Conservation (phyloP, 1,284 basidiomycete species). For the Ustilago tritici region DNA sequence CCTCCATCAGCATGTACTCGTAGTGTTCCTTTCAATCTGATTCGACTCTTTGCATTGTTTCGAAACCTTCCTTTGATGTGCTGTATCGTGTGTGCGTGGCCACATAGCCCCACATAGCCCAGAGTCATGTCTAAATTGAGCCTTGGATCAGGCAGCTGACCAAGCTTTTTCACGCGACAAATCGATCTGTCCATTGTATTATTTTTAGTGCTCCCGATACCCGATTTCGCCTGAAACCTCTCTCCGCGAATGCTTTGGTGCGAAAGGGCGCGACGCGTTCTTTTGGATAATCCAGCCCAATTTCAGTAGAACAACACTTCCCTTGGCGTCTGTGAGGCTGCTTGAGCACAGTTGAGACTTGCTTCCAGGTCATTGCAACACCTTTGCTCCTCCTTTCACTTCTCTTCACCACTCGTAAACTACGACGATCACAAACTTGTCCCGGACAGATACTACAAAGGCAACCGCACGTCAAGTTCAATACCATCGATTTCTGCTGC, state of each 20-base stretch:
- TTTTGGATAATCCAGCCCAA: not conserved
- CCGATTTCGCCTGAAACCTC: not conserved
- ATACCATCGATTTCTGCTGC: not conserved
- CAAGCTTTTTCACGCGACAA: no score
- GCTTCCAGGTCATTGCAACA: not conserved
- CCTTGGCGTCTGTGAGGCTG: not conserved
- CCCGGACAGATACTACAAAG: not conserved
- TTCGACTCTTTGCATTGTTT: slow-evolving; percentile 37
- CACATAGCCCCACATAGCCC: no score
- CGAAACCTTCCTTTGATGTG: not conserved
- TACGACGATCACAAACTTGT: not conserved
- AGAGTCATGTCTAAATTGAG: not conserved
- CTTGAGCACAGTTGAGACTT: not conserved
- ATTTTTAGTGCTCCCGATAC: no score
- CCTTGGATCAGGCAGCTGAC: no score
- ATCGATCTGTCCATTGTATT: no score
- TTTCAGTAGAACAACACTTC: slow-evolving; percentile 27
- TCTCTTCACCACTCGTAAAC: not conserved
- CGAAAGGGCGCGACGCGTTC: slow-evolving; percentile 35
- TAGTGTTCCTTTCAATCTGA: slow-evolving; percentile 46
- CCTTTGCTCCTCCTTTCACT: not conserved
- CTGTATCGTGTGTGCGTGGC: no score
- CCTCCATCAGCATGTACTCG: slow-evolving; percentile 45
- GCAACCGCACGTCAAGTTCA: not conserved
- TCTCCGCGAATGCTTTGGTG: not conserved